These are phyloP conservation scores for Silene uniflora DNA, from an alignment of 148 eudicot species.

Conservation along the genomic window DNA sequence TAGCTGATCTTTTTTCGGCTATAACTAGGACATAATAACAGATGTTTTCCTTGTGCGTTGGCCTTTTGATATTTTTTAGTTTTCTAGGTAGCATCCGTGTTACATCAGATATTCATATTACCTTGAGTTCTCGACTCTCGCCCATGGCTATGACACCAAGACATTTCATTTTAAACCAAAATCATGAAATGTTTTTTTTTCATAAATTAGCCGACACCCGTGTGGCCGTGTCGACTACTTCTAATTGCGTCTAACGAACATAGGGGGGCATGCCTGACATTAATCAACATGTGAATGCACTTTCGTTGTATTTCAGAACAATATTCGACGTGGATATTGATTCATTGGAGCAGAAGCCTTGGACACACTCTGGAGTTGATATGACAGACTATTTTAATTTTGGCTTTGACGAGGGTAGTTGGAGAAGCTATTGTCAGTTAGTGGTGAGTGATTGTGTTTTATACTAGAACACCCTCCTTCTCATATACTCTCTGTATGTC, in stretches of 20 bases:
- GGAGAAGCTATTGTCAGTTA: slow-evolving; percentile 30
- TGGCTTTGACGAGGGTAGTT: slow-evolving; percentile 25
- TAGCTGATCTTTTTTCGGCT: background rate
- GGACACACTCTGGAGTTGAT: slow-evolving; percentile 29
- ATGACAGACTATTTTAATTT: slow-evolving; percentile 29
- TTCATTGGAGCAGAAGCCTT: slow-evolving; percentile 28
- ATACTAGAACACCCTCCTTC: background rate
- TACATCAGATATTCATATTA: too few relatives aligned
- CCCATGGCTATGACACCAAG: too few relatives aligned
- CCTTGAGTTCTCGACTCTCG: too few relatives aligned
- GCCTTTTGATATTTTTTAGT: background rate
- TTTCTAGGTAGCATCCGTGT: background rate
- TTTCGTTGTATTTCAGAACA: slow-evolving; percentile 20
- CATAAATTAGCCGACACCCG: background rate
- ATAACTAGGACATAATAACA: too few relatives aligned
- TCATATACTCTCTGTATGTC: background rate
- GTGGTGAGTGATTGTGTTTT: slow-evolving; percentile 25
- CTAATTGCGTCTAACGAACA: background rate
- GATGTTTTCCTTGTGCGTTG: background rate
- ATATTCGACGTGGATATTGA: slow-evolving; percentile 31
- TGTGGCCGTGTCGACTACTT: background rate
- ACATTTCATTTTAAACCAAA: background rate
- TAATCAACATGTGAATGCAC: background rate
- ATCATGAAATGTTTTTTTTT: background rate
- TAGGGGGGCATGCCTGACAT: background rate